A percentile compares a stretch with the other conserved stretches of the same genome.
These are phyloP conservation scores for Daedaleopsis sinensis DNA, from an alignment of 768 basidiomycete genomes.

Conservation along the genomic window DNA sequence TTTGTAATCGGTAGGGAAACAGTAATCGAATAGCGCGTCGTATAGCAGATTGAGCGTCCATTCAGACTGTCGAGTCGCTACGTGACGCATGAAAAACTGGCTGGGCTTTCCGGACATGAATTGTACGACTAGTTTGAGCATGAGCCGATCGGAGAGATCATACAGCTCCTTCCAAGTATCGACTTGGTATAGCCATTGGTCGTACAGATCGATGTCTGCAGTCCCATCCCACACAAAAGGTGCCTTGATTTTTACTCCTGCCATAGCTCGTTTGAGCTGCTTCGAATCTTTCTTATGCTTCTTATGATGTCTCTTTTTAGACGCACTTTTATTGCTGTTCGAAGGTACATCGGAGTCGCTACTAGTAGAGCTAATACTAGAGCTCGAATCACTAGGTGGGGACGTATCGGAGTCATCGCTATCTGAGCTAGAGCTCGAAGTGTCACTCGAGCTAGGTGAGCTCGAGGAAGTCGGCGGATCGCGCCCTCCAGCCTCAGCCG, in stretches of 20 bases:
- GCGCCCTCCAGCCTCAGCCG: not conserved
- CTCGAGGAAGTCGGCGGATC: not conserved
- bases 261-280: conserved; percentile 5
- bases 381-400: not conserved
- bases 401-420: too few relatives aligned
- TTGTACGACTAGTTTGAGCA: conserved; percentile 16
- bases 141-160: conserved; percentile 9
- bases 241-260: conserved; percentile 16
- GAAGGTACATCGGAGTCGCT: not conserved
- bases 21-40: conserved; percentile 18
- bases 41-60: conserved; percentile 20
- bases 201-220: conserved; percentile 21
- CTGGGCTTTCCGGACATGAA: conserved; percentile 19
- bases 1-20: conserved; percentile 20
- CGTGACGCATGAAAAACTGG: conserved; percentile 29
- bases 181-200: conserved; percentile 13
- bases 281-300: not conserved
- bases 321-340: not conserved
- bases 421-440: not conserved
- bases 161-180: conserved; percentile 21
- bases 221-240: conserved; percentile 21
- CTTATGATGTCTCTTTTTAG: not conserved
- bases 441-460: not conserved
- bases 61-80: conserved; percentile 9
- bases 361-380: not conserved